Evolutionary conservation across 805 yeast genomes (phyloP).

Genomic region (Kregervanrija pseudodelftensis): DNA sequence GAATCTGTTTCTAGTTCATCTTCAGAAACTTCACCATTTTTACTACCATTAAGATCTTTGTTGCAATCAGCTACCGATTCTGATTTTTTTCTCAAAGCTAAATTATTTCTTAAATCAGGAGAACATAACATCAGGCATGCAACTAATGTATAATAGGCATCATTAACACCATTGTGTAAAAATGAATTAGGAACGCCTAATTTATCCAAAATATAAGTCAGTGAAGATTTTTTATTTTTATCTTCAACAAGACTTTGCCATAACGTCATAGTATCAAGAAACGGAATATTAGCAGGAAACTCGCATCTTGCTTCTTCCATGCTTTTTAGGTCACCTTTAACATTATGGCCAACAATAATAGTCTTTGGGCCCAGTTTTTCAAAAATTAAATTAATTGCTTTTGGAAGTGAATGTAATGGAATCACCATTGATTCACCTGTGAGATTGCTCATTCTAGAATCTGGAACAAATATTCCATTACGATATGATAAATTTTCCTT

Average conservation of each 20-base stretch:
- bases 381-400: slow-evolving; percentile 11
- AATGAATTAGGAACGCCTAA: slow-evolving; percentile 23
- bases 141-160: slow-evolving; percentile 25
- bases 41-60: slow-evolving; percentile 2
- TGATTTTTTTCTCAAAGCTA: slow-evolving; percentile 3
- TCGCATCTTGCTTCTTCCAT: slow-evolving; percentile 12
- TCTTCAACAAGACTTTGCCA: slow-evolving; percentile 19
- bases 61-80: not conserved
- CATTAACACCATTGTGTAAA: slow-evolving; percentile 28
- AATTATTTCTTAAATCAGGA: slow-evolving; percentile 20
- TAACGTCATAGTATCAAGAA: slow-evolving; percentile 23
- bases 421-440: slow-evolving; percentile 24
- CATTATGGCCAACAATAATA: slow-evolving; percentile 25
- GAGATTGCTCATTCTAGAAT: slow-evolving; percentile 19
- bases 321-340: slow-evolving; percentile 20
- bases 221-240: slow-evolving; percentile 11
- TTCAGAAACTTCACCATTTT: not conserved
- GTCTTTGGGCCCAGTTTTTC: slow-evolving; percentile 12
- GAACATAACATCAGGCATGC: slow-evolving; percentile 22
- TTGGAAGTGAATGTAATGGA: slow-evolving; percentile 9
- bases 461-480: slow-evolving; percentile 23
- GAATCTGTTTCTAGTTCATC: not conserved
- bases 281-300: slow-evolving; percentile 13
- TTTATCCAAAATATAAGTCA: slow-evolving; percentile 21
- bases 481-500: slow-evolving; percentile 14